phyloP scores from a whole-genome alignment of 768 basidiomycete genomes.

The Trametes cubensis region DNA sequence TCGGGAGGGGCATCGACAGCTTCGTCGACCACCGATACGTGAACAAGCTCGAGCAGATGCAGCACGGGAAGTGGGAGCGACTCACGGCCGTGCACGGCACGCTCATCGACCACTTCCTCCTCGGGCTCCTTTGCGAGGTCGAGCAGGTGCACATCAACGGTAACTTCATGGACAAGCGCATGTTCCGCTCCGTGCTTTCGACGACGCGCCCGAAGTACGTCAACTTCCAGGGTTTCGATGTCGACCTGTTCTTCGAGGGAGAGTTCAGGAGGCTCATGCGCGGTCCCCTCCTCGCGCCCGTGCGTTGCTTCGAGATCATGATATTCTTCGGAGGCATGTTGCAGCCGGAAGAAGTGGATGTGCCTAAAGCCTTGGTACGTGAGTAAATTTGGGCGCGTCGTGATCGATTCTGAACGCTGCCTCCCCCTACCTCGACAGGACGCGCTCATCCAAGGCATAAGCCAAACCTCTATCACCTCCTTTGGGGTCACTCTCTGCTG shows the following conservation, averaged over 20 bases:
- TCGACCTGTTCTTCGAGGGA: not conserved
- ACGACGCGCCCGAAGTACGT: not conserved
- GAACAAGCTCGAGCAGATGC: not conserved
- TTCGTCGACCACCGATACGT: not conserved
- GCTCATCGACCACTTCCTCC: slow-evolving; percentile 7
- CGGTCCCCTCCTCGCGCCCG: not conserved
- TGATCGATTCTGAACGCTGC: not conserved
- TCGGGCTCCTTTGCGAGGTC: not conserved
- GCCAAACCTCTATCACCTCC: not conserved
- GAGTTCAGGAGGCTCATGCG: not conserved
- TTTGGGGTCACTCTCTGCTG: slow-evolving; percentile 2
- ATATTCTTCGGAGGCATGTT: not conserved
- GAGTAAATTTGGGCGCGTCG: too few species aligned
- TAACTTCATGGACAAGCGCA: not conserved
- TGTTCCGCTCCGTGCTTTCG: slow-evolving; percentile 3
- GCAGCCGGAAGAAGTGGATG: not conserved
- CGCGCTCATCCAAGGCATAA: not conserved
- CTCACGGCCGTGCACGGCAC: not conserved
- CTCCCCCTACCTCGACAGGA: not conserved
- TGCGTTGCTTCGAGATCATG: slow-evolving; percentile 2
- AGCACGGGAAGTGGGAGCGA: not conserved
- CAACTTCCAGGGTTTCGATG: not conserved
- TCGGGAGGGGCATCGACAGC: not conserved
- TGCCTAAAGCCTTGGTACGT: slow-evolving; percentile 3
- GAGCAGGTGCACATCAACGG: not conserved